phyloP scores from a whole-genome alignment of 148 eudicot species.

The Rhododendron henanense region DNA sequence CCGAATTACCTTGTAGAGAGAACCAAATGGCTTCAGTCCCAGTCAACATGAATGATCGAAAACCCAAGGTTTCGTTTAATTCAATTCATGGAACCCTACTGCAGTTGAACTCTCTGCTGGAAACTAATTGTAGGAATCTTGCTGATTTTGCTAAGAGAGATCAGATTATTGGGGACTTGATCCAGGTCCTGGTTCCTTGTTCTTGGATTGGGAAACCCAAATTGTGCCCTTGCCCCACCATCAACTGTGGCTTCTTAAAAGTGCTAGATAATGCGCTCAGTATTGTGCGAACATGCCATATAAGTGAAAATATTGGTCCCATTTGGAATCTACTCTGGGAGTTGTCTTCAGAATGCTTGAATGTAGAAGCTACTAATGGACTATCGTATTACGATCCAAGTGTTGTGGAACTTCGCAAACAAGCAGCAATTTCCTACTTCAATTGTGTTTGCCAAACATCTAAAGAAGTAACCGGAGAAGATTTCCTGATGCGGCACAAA shows the following conservation, averaged over 20 bases:
- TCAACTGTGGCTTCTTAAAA: conserved; percentile 54
- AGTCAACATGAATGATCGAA: conserved; percentile 7
- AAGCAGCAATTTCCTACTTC: conserved; percentile 76
- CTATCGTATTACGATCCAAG: conserved; percentile 67
- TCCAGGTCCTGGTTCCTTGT: conserved; percentile 44
- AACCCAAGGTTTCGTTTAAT: conserved; percentile 39
- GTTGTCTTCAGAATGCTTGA: conserved; percentile 66
- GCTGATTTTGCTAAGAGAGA: conserved; percentile 56
- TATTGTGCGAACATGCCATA: conserved; percentile 50
- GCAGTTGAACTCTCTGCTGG: conserved; percentile 72
- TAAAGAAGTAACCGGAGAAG: conserved; percentile 49
- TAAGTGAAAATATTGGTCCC: conserved; percentile 35
- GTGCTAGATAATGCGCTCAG: conserved; percentile 81
- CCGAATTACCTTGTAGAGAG: conserved; percentile 49
- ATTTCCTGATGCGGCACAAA: conserved; percentile 17
- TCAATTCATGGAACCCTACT: conserved; percentile 81
- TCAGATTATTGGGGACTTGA: conserved; percentile 53
- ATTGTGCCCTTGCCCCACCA: conserved; percentile 62
- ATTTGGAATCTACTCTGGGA: conserved; percentile 55
- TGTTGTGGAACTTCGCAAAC: conserved; percentile 68
- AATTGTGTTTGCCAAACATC: conserved; percentile 51
- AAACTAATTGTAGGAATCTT: conserved; percentile 69
- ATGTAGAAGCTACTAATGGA: conserved; percentile 30
- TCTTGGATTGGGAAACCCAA: conserved; percentile 80
- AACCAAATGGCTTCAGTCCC: conserved; percentile 19